These are phyloP conservation scores for Dactylellina sp. DNA, from an alignment of 2,329 filamentous ascomycete genomes.

Conservation along the genomic window DNA sequence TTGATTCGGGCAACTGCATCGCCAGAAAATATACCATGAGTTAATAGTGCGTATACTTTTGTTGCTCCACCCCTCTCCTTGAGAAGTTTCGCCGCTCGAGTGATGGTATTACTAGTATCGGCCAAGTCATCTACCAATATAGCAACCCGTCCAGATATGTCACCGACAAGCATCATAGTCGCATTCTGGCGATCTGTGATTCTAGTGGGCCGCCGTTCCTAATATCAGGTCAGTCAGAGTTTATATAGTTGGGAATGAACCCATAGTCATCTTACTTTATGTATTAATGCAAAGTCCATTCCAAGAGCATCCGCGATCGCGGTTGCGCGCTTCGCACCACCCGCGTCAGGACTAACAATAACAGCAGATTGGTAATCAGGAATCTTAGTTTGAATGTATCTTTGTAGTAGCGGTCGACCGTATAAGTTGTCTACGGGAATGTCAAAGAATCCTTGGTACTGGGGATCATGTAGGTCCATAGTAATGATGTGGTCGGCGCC, in stretches of 20 bases:
- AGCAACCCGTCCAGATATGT: conserved; percentile 81
- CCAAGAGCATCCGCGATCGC: conserved; percentile 92
- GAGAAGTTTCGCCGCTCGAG: conserved; percentile 92
- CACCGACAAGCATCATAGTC: conserved; percentile 94
- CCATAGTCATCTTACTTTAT: conserved; percentile 75
- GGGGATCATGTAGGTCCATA: conserved; percentile 94
- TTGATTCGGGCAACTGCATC: conserved; percentile 96
- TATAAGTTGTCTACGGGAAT: conserved; percentile 99
- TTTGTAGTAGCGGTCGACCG: conserved; percentile 78
- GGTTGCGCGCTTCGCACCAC: conserved; percentile 94
- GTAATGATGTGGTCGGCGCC: conserved; percentile 97
- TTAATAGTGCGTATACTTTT: conserved; percentile 89
- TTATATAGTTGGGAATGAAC: background rate
- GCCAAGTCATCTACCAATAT: conserved; percentile 95
- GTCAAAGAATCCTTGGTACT: conserved; percentile 99
- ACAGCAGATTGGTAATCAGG: conserved; percentile 86
- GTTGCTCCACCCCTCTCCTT: conserved; percentile 87
- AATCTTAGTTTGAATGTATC: conserved; percentile 82
- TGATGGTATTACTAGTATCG: conserved; percentile 97
- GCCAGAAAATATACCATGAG: conserved; percentile 93
- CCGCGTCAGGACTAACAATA: conserved; percentile 94
- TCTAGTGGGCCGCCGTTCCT: conserved; percentile 73
- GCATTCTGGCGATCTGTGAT: conserved; percentile 73
- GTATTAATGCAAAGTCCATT: conserved; percentile 96
- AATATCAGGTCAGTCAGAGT: conserved; percentile 1